Evolutionary conservation across 495 filamentous ascomycete species (phyloP).

Genomic region (Neurospora sp.): DNA sequence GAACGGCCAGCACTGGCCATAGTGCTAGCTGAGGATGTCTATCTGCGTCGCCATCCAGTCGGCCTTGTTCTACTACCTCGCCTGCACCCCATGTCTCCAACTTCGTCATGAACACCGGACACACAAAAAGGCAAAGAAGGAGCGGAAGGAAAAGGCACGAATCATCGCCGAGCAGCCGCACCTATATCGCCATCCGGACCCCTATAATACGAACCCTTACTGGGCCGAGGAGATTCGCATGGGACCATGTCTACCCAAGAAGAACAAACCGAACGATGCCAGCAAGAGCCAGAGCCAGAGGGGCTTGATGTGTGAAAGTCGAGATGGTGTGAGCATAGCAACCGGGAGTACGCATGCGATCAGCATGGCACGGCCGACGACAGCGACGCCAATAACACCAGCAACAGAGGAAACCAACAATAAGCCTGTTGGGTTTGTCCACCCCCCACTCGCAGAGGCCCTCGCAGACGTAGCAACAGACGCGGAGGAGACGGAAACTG

Average conservation of each 20-base stretch:
- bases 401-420: not conserved
- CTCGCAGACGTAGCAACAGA: not conserved
- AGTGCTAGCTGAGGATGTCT: conserved; percentile 34
- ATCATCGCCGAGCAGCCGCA: conserved; percentile 57
- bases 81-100: conserved; percentile 71
- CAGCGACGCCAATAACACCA: not conserved
- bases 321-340: conserved; percentile 24
- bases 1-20: not conserved
- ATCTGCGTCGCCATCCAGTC: conserved; percentile 55
- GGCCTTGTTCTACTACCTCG: conserved; percentile 75
- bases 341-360: conserved; percentile 16
- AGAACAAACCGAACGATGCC: conserved; percentile 37
- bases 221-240: conserved; percentile 77
- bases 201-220: conserved; percentile 74
- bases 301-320: conserved; percentile 35
- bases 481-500: not conserved
- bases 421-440: not conserved
- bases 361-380: conserved; percentile 18
- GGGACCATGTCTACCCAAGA: conserved; percentile 63
- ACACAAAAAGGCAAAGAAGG: conserved; percentile 51
- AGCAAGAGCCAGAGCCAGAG: conserved; percentile 42
- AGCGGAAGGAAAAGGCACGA: conserved; percentile 48
- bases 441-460: not conserved
- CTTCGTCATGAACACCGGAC: conserved; percentile 52
- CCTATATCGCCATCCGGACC: conserved; percentile 66